A percentile compares a stretch with the other conserved stretches of the same genome.
Evolutionary conservation across 2,329 filamentous ascomycete genomes (phyloP).

Genomic region (Mycosphaerelloides madeirae): DNA sequence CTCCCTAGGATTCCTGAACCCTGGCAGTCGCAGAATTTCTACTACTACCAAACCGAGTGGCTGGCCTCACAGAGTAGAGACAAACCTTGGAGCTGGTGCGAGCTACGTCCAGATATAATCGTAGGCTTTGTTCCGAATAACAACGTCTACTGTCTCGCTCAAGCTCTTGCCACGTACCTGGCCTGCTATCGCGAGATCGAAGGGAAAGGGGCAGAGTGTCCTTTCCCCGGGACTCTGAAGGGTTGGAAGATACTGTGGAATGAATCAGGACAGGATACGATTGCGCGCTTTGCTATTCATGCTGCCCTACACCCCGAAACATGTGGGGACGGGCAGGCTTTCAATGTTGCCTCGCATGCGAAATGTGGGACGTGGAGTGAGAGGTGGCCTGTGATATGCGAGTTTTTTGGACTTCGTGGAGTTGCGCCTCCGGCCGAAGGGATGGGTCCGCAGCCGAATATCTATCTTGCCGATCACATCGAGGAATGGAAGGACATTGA

Average conservation of each 20-base stretch:
- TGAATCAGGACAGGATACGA: constrained; percentile 34
- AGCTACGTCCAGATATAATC: constrained; percentile 36
- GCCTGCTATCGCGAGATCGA: constrained; percentile 33
- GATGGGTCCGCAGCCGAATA: constrained; percentile 16
- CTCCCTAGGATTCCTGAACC: constrained; percentile 30
- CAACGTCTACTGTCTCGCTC: constrained; percentile 36
- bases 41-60: constrained; percentile 36
- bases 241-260: constrained; percentile 33
- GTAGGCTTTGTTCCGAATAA: constrained; percentile 37
- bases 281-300: constrained; percentile 22
- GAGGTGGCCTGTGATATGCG: constrained; percentile 25
- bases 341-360: constrained; percentile 22
- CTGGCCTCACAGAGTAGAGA: constrained; percentile 27
- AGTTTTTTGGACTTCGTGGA: constrained; percentile 26
- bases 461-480: constrained; percentile 34
- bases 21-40: constrained; percentile 32
- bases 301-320: constrained; percentile 15
- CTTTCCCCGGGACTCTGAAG: constrained; percentile 35
- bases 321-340: constrained; percentile 19
- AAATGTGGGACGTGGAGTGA: constrained; percentile 17
- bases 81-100: constrained; percentile 36
- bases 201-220: constrained; percentile 32
- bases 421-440: constrained; percentile 16
- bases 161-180: constrained; percentile 33
- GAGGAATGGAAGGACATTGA: constrained; percentile 32